Evolutionary conservation across 1,284 basidiomycete species (phyloP).

Genomic region (Tylopilus orsonianus): DNA sequence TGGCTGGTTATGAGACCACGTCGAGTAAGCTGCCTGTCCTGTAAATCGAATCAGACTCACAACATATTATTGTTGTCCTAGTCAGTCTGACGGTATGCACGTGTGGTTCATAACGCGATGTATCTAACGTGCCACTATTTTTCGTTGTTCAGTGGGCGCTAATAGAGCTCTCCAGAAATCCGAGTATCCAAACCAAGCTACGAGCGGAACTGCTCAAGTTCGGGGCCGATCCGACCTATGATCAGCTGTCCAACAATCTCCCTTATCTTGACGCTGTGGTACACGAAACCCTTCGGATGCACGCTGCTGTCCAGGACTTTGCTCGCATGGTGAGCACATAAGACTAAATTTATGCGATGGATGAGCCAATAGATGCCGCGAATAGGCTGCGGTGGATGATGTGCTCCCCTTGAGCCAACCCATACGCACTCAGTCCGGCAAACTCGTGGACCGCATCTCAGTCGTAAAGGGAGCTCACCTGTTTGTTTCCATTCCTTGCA

Average conservation of each 20-base stretch:
- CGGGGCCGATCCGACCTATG: constrained; percentile 34
- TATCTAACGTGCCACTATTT: too few relatives aligned
- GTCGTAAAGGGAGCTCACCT: constrained; percentile 46
- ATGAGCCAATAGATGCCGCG: not conserved
- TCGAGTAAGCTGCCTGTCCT: constrained; percentile 43
- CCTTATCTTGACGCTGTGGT: constrained; percentile 39
- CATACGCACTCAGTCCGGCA: constrained; percentile 34
- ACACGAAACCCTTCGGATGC: constrained; percentile 25
- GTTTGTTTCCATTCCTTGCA: constrained; percentile 40
- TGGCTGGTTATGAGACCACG: constrained; percentile 46
- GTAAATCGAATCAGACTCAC: too few relatives aligned
- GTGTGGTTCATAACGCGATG: too few relatives aligned
- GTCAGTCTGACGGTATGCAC: constrained; percentile 21
- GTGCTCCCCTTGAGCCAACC: constrained; percentile 49
- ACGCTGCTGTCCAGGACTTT: constrained; percentile 10
- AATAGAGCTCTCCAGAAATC: constrained; percentile 20
- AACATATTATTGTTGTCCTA: not conserved
- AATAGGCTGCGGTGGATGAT: constrained; percentile 49
- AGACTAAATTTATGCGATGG: constrained; percentile 2
- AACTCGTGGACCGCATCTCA: constrained; percentile 37
- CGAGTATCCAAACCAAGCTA: constrained; percentile 39
- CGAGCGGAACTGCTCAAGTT: constrained; percentile 40
- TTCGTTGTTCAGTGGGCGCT: constrained; percentile 23
- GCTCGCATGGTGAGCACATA: constrained; percentile 18
- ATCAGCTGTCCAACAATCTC: constrained; percentile 33